Base-by-base conservation (phyloP, 1,284 basidiomycete genomes). In the Termitomyces sp. region DNA sequence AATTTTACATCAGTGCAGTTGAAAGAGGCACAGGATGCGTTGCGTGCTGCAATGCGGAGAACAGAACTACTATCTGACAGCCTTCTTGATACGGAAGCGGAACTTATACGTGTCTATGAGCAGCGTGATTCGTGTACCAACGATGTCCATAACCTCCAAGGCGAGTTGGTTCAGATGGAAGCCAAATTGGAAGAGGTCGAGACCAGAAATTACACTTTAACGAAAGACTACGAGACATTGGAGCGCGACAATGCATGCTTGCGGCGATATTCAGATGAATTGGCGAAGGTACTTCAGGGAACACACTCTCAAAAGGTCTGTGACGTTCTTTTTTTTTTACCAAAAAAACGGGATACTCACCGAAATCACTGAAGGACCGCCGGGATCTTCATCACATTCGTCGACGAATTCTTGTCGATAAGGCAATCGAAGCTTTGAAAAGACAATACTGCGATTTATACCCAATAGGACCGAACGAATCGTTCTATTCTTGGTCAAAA, bases 171-270 rank as follows among this genome's bases (percentile, higher is more conserved):
- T 4, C 10, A 31, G 26, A 44, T 30, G 35, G 26, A 50, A 18
- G 18, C 16, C 7, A 19, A 52, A 38, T 19, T 52, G 13, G 33
- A 46, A 8, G 50, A 52, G 21, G 50, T 52, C 31, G 50, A 52
- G 24, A 41, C 44, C 10, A 40, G 50, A 16, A 33, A 52, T 34
- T 46, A 52, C 16, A 35, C 43, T 8, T n/a, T 52, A 8, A 28
- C 38, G 28, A 44, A 46, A 26, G 50, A 52, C 28, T 52, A 52
- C 4, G 50, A 52, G 39, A 30, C 21, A 13, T 34, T 52, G 19
- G 50, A 46, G 37, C 50, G 50, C 28, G 50, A 52, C 18, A 52
- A 52, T 28, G 38, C 30, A 41, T 52, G 30, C 38, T 37, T 52
- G 30, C 43, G 43, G n/a, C 44, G 26, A 21, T n/a, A 26, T 31